Base-by-base conservation (phyloP, 164 flowering plant species). In the Vitis rupestris region DNA sequence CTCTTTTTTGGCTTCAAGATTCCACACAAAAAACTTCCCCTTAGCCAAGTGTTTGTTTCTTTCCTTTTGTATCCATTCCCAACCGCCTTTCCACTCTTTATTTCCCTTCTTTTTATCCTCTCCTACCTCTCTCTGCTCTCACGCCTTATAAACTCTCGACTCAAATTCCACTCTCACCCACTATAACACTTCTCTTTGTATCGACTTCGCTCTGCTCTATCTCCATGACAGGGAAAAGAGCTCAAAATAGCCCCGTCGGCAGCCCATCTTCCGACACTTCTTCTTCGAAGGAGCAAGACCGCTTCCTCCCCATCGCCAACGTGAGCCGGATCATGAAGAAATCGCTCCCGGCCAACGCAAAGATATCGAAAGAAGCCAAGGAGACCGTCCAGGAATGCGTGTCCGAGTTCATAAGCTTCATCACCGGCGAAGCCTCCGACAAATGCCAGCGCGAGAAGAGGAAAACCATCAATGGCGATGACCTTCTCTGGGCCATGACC, bases 331-430 rank as follows among this genome's bases (percentile, higher is more conserved):
- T 81, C 68, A 82, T 82, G 85, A 82, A 82, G 65, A 79, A 77
- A 37, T 70, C 82, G 9, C 81, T 82, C 19, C 85, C 84, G 0
- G 74, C 79, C 0, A 83, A 81, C 17, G 84, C 84, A 10, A 83
- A 83, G 71, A 75, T 83, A 51, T 81, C 86, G 7, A 83, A 83
- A 61, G 82, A 81, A 58, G 84, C 86, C 15, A 83, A 83, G 31
- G 84, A 83, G 56, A 81, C 84, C 0, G 86, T 83, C 9, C 86
- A 83, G 59, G 86, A 81, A 54, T 83, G 86, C 44, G 86, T 81
- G 1, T 80, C 84, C 0, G 86, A 83, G 82, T 83, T 80, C 84
- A 83, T 83, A 31, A 83, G 86, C 81, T 82, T 82, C 81, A 63
- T 82, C 59, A 82, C 85, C 3, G 82, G 85, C 1, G 85, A 82